A percentile compares a stretch with the other conserved stretches of the same genome.
Evolutionary conservation across 2,329 filamentous ascomycete genomes (phyloP).

Genomic region (Diaporthe nobilis): DNA sequence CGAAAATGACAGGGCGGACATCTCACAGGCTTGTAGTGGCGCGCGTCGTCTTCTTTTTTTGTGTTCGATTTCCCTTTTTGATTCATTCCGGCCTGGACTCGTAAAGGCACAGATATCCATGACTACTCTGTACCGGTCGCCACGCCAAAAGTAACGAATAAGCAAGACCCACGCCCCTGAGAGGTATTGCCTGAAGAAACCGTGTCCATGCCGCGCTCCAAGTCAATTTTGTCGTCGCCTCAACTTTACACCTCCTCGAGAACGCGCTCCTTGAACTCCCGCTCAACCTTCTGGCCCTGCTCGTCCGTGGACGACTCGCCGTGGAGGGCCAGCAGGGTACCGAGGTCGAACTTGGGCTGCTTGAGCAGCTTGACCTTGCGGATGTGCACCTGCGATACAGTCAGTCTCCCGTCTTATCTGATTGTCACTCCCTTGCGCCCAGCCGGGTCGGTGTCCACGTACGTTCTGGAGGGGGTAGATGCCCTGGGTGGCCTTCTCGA

Average conservation of each 20-base stretch:
- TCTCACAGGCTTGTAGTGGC: slow-evolving; percentile 41
- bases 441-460: slow-evolving; percentile 51
- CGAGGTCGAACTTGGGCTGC: slow-evolving; percentile 98
- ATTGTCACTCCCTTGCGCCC: neutral
- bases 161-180: slow-evolving; percentile 62
- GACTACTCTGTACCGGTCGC: slow-evolving; percentile 56
- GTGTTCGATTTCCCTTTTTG: slow-evolving; percentile 48
- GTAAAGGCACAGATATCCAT: slow-evolving; percentile 50
- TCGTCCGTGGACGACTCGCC: slow-evolving; percentile 97
- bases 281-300: slow-evolving; percentile 97
- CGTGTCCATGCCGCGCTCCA: slow-evolving; percentile 56
- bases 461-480: slow-evolving; percentile 99
- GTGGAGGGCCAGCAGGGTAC: slow-evolving; percentile 95
- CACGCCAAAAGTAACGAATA: slow-evolving; percentile 64
- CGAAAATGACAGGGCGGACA: slow-evolving; percentile 25
- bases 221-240: slow-evolving; percentile 50
- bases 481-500: slow-evolving; percentile 99
- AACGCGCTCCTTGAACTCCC: slow-evolving; percentile 99
- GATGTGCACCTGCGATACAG: slow-evolving; percentile 85
- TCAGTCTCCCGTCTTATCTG: slow-evolving; percentile 39
- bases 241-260: slow-evolving; percentile 89
- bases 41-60: slow-evolving; percentile 31
- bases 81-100: slow-evolving; percentile 54
- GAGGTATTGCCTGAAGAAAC: slow-evolving; percentile 56
- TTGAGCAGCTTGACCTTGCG: slow-evolving; percentile 99